Base-by-base conservation (phyloP, 176 grass and related monocot genomes). In the Oryza coarctata region DNA sequence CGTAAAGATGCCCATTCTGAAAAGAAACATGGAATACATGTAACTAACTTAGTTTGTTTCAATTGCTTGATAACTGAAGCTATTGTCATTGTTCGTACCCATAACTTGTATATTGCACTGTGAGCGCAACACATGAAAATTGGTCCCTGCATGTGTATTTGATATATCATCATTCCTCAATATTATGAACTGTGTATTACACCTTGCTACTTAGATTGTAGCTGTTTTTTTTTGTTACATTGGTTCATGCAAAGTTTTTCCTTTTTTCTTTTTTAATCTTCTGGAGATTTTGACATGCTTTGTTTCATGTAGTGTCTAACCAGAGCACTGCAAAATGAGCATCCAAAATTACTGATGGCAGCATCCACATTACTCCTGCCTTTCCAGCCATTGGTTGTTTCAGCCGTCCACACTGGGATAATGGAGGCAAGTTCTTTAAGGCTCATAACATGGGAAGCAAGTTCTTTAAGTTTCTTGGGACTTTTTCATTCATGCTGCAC, bases 321-420 rank as follows among this genome's bases (percentile, higher is more conserved):
- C 77, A 93, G 89, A 73, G 93, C 97, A 13, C 84, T 99, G 31
- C 80, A 30, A 81, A 79, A 94, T 20, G 91, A 99, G 70, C 94
- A 99, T 86, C 93, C 96, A 67, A 99, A 87, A 80, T 85, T 94
- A 78, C 79, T 99, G 57, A 99, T 94, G 91, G 85, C 93, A 20
- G 91, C 91, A 78, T 99, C 97, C 15, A 99, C 97, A 71, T 58
- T 99, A 65, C 85, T 92, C 44, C 78, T 99, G 57, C 91, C 97
- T 70, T 95, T 99, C 89, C 91, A 96, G 78, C 97, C 93, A 8
- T 74, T 96, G 61, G 95, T 99, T 89, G 93, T 99, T 83, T 95
- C 93, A 68, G 97, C 93, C 65, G 12, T 99, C 62, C 97, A 99
- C 80, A 90, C 90, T 66, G 97, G 93, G 45, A 92, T 95, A 84